Evolutionary conservation across 1,284 basidiomycete species (phyloP), one percentile per base, ranked within the genome.

Genomic region (Vanrija sp.): DNA sequence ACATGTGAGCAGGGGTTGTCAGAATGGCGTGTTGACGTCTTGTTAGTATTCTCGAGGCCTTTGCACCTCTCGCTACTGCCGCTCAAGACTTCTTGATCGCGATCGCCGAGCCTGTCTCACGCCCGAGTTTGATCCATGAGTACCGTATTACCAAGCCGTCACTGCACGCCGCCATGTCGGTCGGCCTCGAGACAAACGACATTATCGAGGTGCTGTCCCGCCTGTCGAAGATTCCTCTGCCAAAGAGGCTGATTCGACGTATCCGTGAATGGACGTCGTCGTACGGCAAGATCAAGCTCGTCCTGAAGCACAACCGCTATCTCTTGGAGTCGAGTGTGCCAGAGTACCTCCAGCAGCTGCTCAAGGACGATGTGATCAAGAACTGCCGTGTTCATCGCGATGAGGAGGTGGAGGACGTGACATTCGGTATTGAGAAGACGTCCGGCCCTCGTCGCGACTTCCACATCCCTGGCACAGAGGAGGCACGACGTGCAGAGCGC

Each of bases 61-160:
- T 97, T 73, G 92, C 91, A 28, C 90, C 95, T 1, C 92, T 98
- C 58, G 95, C 96, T 26, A 91, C 95, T 68, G 93, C 97, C 76
- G 96, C 96, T 3, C 95, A 98, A 77, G 96, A 99, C 74, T 98
- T 99, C 68, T 81, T 98, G 42, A 91, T 96, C 54, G 95, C 96
- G 48, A 98, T 99, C 51, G 92, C 93, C 67, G 96, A 99, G 79
- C 96, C 96, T 63, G 93, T 98, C 71, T 98, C 94, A 81, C 87
- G 96, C 80, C 96, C 96, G 43, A 87, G 90, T 34, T 91, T 96
- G 78, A 95, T 98, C 61, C 96, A 99, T 79, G 96, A 98, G 81
- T 99, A 98, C 83, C 93, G 96, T 78, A 86, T 99, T 69, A 98
- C 95, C 49, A 88, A 94, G 46, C 96, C 98, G 76, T 97, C 94